phyloP scores from a whole-genome alignment of 2,329 filamentous ascomycete genomes.

The Aspergillus proliferans region DNA sequence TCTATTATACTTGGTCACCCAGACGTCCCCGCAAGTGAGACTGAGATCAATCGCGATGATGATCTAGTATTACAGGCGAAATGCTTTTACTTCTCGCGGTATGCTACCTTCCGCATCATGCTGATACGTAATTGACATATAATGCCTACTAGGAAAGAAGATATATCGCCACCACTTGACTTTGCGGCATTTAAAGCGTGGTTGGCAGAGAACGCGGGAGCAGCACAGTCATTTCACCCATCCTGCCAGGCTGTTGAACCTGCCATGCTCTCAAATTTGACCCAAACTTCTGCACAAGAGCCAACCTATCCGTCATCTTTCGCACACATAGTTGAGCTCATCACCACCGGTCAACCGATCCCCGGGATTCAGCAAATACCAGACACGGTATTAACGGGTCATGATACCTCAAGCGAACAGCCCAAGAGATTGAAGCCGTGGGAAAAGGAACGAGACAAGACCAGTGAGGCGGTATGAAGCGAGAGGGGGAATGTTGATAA shows the following conservation, averaged over 20 bases:
- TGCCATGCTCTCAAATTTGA: slow-evolving; percentile 5
- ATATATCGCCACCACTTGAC: slow-evolving; percentile 47
- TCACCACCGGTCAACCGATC: slow-evolving; percentile 74
- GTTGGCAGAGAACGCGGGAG: slow-evolving; percentile 32
- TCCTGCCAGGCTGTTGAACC: slow-evolving; percentile 5
- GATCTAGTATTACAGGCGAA: slow-evolving; percentile 41
- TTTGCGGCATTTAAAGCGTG: slow-evolving; percentile 64
- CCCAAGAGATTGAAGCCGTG: slow-evolving; percentile 65
- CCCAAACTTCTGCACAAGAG: slow-evolving; percentile 39
- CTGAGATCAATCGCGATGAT: slow-evolving; percentile 33
- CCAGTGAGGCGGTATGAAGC: background rate
- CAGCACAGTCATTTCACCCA: slow-evolving; percentile 1
- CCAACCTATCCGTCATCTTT: slow-evolving; percentile 75
- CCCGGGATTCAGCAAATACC: slow-evolving; percentile 85
- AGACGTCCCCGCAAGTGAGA: slow-evolving; percentile 30
- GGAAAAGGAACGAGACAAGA: slow-evolving; percentile 54
- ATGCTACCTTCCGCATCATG: slow-evolving; percentile 7
- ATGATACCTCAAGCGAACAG: slow-evolving; percentile 54
- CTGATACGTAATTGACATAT: background rate
- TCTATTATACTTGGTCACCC: slow-evolving; percentile 41
- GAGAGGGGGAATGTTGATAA: too few species aligned
- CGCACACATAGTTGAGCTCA: slow-evolving; percentile 76
- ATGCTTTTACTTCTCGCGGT: slow-evolving; percentile 45
- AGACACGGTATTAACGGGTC: slow-evolving; percentile 65
- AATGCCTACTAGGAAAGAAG: slow-evolving; percentile 28